Evolutionary conservation across 2,329 filamentous ascomycete genomes (phyloP).

Genomic region (Colletotrichum sp.): DNA sequence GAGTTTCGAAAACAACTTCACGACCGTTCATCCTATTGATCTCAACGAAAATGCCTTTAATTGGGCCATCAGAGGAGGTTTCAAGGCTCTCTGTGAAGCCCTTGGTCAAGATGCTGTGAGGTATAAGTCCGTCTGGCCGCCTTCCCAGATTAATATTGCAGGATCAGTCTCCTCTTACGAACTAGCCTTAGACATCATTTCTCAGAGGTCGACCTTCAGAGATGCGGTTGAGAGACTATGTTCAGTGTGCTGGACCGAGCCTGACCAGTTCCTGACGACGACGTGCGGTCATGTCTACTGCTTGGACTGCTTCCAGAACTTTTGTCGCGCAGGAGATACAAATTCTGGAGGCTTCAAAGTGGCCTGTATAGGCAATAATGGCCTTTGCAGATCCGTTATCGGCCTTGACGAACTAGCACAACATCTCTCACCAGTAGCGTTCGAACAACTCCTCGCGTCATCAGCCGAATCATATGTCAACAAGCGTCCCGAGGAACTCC

Average conservation of each 20-base stretch:
- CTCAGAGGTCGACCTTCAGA: not conserved
- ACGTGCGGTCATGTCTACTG: conserved; percentile 47
- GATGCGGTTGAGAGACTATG: conserved; percentile 22
- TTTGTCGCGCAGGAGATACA: conserved; percentile 26
- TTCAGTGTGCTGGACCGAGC: conserved; percentile 39
- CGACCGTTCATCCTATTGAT: not conserved
- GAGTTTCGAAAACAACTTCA: conserved; percentile 29
- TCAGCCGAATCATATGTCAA: conserved; percentile 40
- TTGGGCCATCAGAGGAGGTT: conserved; percentile 37
- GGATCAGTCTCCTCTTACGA: conserved; percentile 26
- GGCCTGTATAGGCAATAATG: conserved; percentile 28
- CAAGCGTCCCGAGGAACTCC: conserved; percentile 33
- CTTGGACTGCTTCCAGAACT: conserved; percentile 40
- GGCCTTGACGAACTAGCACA: conserved; percentile 30
- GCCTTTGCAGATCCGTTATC: conserved; percentile 28
- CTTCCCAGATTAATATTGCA: conserved; percentile 34
- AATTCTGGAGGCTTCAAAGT: conserved; percentile 8
- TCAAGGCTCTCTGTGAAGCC: conserved; percentile 25
- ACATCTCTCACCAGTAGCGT: conserved; percentile 31
- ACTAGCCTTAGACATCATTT: conserved; percentile 19
- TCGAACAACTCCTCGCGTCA: conserved; percentile 41
- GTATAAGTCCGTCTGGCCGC: conserved; percentile 31
- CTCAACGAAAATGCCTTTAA: conserved; percentile 22
- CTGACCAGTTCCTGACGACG: conserved; percentile 38
- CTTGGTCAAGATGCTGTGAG: conserved; percentile 31